Evolutionary conservation across 1,284 basidiomycete genomes (phyloP), one percentile per base, ranked within the genome.

Genomic region (Ceratorhiza oryzae-sativae): DNA sequence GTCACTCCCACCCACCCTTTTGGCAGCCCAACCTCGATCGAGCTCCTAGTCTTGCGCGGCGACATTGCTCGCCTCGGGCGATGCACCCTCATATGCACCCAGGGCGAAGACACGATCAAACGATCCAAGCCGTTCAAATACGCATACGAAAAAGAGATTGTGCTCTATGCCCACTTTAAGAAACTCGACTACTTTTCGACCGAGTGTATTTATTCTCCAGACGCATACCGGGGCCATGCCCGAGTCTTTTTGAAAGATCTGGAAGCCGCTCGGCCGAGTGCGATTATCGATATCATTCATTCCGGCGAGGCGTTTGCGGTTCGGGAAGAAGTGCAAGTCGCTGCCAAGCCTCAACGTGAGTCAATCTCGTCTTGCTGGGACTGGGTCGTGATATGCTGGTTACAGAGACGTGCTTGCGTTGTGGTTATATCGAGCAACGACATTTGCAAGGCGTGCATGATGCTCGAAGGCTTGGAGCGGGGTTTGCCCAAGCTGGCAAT

Each of bases 101-200:
- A 94, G 78, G 92, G 93, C 42, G 94, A 96, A 79, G 93, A 96
- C 78, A 97, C 94, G 0, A 98, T 99, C 79, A 94, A 90, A 80
- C 88, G 97, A 56, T 96, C 93, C 73, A 99, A 99, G 82, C 97
- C 97, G 2, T 99, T 99, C 87, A 99, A 98, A 81, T 96, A 98
- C 78, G 92, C 95, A 0, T 99, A 99, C 79, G 97, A 99, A 82
- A 99, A 99, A 83, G 97, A 99, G 82, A 99, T 99, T 55, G 97
- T 99, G 75, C 98, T 99, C 96, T 97, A 98, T 79, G 96, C 96
- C 10, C 98, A 98, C 82, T 98, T 98, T 84, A 98, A 97, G 82
- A 95, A 94, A 81, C 86, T 99, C 41, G 96, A 98, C 78, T 99
- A 99, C 81, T 98, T 98, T 81, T 98, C 95, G 0, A 99, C 97